Base-by-base conservation (phyloP, 768 basidiomycete genomes). In the Coprinopsis sp. region DNA sequence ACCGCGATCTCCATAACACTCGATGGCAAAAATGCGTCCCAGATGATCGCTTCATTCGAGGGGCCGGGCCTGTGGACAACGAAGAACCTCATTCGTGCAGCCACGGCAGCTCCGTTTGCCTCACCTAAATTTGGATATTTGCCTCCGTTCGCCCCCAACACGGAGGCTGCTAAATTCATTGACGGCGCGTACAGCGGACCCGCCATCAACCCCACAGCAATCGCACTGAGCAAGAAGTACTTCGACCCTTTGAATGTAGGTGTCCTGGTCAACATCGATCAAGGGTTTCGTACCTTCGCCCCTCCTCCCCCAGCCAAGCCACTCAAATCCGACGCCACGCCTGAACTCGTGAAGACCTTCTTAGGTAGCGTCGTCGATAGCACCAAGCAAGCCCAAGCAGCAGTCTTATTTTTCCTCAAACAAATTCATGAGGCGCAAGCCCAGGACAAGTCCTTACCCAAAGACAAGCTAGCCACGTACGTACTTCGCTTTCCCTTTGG, bases 261-360 rank as follows among this genome's bases (percentile, higher is more conserved):
- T 23, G 37, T 38, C 13, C 37, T 38, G 19, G 37, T 38, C n/a
- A 38, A 38, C 21, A 38, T 38, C 37, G 37, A 23, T 6, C 37
- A 38, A 7, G 7, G 37, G 37, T 38, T 38, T 14, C 21, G 19
- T 16, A 23, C n/a, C 2, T 18, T 38, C 11, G 6, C 14, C 5
- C n/a, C 24, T 38, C 37, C 37, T 23, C 8, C 14, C 21, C 19
- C 19, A 21, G 36, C 36, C 10, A 23, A 18, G 37, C 37, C 24
- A 13, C 19, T 23, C 37, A 38, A 38, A 14, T 18, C 37, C 4
- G 37, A 38, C 21, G 21, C 37, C 6, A 38, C 8, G n/a, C 14
- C n/a, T n/a, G n/a, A 16, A 5, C 24, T 38, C 18, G 24, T 7
- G 13, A 21, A 16, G 19, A 23, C n/a, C 8, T 38, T 38, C 21